Conservation (phyloP, 257 asterid genomes). For the Linaria vulgaris region DNA sequence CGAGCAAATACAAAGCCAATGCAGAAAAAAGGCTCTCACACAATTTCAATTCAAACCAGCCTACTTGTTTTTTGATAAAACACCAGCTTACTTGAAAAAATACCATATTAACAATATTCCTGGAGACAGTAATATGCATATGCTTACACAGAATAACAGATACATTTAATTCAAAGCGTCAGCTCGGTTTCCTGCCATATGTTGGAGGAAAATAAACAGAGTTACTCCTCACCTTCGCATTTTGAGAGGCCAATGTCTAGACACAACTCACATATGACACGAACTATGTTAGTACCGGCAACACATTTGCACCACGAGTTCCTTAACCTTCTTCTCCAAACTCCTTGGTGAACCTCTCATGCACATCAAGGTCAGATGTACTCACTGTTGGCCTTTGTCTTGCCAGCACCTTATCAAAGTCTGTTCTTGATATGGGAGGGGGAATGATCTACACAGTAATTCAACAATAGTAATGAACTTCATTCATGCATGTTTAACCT, state of each 20-base stretch:
- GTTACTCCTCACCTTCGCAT: background rate
- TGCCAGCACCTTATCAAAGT: slow-evolving; percentile 41
- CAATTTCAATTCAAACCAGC: too few relatives aligned
- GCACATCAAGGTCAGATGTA: slow-evolving; percentile 45
- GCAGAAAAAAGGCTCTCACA: too few relatives aligned
- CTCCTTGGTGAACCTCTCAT: slow-evolving; percentile 45
- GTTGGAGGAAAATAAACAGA: slow-evolving; percentile 7
- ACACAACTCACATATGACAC: slow-evolving; percentile 9
- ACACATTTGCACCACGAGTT: background rate
- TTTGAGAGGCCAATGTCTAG: background rate
- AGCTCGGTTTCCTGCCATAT: slow-evolving; percentile 19
- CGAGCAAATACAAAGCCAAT: too few relatives aligned
- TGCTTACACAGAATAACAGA: slow-evolving; percentile 36
- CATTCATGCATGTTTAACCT: too few relatives aligned
- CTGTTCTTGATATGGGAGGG: slow-evolving; percentile 40
- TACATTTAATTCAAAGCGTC: slow-evolving; percentile 14
- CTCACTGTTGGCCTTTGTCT: slow-evolving; percentile 45
- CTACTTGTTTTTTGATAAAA: too few relatives aligned
- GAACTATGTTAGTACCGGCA: background rate
- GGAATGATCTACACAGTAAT: slow-evolving; percentile 30
- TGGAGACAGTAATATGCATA: slow-evolving; percentile 18
- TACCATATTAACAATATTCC: slow-evolving; percentile 12
- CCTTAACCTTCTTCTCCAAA: slow-evolving; percentile 50
- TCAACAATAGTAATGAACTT: background rate
- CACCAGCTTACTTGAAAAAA: too few relatives aligned